Evolutionary conservation across 225 moss, liverwort and hornwort genomes (phyloP), one percentile per base, ranked within the genome.

Genomic region (Pseudoscleropodium purum): DNA sequence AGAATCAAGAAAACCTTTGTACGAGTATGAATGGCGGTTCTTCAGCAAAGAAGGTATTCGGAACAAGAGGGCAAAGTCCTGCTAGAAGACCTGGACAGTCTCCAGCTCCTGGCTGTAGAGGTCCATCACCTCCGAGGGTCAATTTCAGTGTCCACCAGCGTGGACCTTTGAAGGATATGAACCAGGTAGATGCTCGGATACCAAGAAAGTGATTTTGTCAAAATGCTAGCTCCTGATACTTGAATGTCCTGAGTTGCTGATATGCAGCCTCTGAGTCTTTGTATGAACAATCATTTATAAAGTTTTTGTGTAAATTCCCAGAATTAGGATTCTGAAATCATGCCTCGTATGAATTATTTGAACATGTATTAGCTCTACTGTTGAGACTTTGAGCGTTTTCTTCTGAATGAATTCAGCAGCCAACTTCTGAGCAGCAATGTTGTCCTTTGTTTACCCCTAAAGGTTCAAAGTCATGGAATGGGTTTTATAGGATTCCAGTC

Each of bases 101-200:
- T 87, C 91, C 95, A 93, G 90, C 93, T 91, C 88, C 90, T 90
- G 84, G 90, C 90, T 92, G 91, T 87, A 89, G 89, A 88, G 92
- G 90, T 75, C 84, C 93, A n/a, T 93, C 94, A 56, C 91, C 92
- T 69, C 84, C 92, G 33, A 79, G 76, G 79, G 82, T 66, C 86
- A 91, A 75, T 74, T 89, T 41, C 61, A 87, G 61, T 79, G 72
- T 87, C 83, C 82, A 78, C 69, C 95, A 92, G 79, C 95, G 93
- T n/a, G 95, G 72, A 52, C 91, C 93, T 81, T 84, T 95, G 84
- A 93, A 91, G 77, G 95, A 93, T 76, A 73, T 92, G 92, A 95
- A 92, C 73, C 93, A 89, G 88, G 90, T 47, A 92, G 86, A 89
- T 52, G 52, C 79, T 76, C 86, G 64, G 82, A 83, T 89, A 45